These are phyloP conservation scores for Solanum hybrid DNA, from an alignment of 305 asterid genomes.

Conservation along the genomic window DNA sequence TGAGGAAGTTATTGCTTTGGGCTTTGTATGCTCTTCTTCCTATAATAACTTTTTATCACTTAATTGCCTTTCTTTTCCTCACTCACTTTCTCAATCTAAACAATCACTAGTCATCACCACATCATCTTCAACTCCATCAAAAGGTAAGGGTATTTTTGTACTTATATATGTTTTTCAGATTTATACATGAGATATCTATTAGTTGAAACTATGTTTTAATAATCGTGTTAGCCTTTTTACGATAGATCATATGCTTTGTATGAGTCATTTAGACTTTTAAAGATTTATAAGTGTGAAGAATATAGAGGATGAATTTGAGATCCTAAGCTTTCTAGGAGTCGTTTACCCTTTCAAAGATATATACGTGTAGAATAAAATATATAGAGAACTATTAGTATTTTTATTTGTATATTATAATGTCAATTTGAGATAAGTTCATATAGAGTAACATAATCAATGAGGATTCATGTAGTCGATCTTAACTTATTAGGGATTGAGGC, in stretches of 20 bases:
- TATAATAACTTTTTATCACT: slow-evolving; percentile 26
- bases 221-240: not conserved
- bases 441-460: not conserved
- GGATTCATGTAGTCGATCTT: not conserved
- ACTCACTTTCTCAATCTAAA: slow-evolving; percentile 16
- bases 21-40: slow-evolving; percentile 33
- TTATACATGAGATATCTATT: not conserved
- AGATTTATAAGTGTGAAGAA: not conserved
- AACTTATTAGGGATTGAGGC: not conserved
- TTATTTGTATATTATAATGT: not conserved
- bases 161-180: not conserved
- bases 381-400: not conserved
- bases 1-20: slow-evolving; percentile 28
- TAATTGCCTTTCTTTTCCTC: slow-evolving; percentile 18
- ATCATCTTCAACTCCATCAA: slow-evolving; percentile 19
- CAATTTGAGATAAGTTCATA: not conserved
- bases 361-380: not conserved
- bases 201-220: not conserved
- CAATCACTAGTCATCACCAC: slow-evolving; percentile 5
- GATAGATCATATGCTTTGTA: not conserved
- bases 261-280: not conserved
- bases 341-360: not conserved
- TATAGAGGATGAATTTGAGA: not conserved
- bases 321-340: not conserved
- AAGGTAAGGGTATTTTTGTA: slow-evolving; percentile 19